Evolutionary conservation across 495 filamentous ascomycete genomes (phyloP).

Genomic region (Filosporella fistucella): DNA sequence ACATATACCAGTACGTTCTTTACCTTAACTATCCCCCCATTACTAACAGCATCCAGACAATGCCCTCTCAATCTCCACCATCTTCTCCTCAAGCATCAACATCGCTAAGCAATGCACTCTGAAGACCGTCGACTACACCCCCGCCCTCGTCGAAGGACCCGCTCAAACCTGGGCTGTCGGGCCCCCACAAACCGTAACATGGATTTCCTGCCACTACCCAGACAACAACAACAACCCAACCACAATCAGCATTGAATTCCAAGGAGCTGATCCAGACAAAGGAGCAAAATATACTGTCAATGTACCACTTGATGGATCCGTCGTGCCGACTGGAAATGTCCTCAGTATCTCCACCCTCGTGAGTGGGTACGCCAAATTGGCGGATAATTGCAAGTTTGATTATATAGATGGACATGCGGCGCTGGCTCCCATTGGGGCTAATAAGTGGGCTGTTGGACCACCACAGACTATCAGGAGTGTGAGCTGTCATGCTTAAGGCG

Average conservation of each 20-base stretch:
- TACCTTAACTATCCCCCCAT: not conserved
- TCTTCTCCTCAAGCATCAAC: conserved; percentile 5
- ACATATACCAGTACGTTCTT: conserved; percentile 7
- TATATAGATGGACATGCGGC: conserved; percentile 11
- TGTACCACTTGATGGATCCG: conserved; percentile 13
- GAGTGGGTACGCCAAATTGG: not conserved
- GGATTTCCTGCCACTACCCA: conserved; percentile 6
- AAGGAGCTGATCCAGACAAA: conserved; percentile 14
- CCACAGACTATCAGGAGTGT: conserved; percentile 18
- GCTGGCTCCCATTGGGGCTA: not conserved
- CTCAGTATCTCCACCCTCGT: conserved; percentile 19
- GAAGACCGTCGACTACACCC: conserved; percentile 15
- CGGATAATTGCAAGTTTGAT: conserved; percentile 10
- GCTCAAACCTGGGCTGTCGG: conserved; percentile 14
- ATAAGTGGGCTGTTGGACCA: conserved; percentile 19
- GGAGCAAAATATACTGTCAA: conserved; percentile 11
- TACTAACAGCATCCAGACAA: conserved; percentile 9
- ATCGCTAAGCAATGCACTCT: conserved; percentile 12
- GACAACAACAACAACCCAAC: not conserved
- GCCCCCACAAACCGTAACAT: conserved; percentile 17
- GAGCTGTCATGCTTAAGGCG: too few species aligned
- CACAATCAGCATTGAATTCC: conserved; percentile 16
- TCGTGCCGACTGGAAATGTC: conserved; percentile 11
- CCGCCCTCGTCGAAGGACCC: conserved; percentile 14
- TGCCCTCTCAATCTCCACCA: conserved; percentile 19